Base-by-base conservation (phyloP, 1,284 basidiomycete genomes). In the Ceratobasidium theobromae region DNA sequence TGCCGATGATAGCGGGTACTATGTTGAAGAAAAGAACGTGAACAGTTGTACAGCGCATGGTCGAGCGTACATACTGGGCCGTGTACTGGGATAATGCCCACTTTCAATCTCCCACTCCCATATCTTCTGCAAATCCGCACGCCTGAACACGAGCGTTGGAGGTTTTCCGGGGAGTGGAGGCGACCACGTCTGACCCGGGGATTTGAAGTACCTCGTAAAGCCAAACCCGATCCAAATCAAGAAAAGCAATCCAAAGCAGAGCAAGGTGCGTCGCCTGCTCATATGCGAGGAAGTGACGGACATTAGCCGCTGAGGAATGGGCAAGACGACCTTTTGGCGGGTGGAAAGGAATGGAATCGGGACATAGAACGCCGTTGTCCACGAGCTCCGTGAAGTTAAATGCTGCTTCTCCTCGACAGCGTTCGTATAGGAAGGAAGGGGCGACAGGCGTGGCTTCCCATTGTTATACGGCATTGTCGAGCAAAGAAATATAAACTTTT, bases 41-140 rank as follows among this genome's bases (percentile, higher is more conserved):
- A 69, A 54, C 53, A 35, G 53, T 30, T 52, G 28, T 30, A 14
- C 41, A 60, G 28, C 49, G 66, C 35, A 58, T 51, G 69, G 25
- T 35, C 3, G 46, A 41, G 51, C 33, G 25, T 67, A 67, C 53
- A 72, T 75, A 94, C 92, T 83, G 72, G 82, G 80, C 66, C 84
- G 80, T 58, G 83, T 81, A 75, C 89, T 93, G 1, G 95, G 94
- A 78, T 94, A 93, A 76, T 96, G 93, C 0, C 95, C 95, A 71
- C 91, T 90, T 46, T 84, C 79, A 65, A 97, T 84, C 77, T 98
- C 94, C 93, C 93, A 97, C 71, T 88, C 81, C 94, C 94, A 97
- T 76, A 98, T 90, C 72, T 86, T 83, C 71, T 88, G 87, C 41
- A 95, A 74, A 73, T 96, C 92, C 58, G 88, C 86, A 53, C 84